A percentile compares a stretch with the other conserved stretches of the same genome.
Evolutionary conservation across 768 basidiomycete species (phyloP).

Genomic region (Trametes meyenii): DNA sequence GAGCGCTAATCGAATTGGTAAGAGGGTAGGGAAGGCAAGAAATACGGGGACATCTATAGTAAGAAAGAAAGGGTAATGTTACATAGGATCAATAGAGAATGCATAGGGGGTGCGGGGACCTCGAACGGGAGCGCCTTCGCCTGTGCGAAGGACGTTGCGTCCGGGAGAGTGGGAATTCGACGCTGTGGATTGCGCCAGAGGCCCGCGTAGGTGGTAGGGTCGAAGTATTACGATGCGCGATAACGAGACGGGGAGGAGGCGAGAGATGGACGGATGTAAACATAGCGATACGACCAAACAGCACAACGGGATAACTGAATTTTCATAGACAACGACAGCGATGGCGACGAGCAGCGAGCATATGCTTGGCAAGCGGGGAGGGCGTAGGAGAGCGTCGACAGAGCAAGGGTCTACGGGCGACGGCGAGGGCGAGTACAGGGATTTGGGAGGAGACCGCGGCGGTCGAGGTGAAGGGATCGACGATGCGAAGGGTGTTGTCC

Average conservation of each 20-base stretch:
- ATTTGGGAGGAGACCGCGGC: background rate
- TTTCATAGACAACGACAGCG: conserved; percentile 17
- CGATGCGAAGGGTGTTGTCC: background rate
- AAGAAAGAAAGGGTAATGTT: conserved; percentile 11
- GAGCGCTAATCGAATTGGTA: background rate
- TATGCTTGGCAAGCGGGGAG: conserved; percentile 1
- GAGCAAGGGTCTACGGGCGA: background rate
- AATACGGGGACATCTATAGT: conserved; percentile 17
- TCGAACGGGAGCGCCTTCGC: conserved; percentile 12
- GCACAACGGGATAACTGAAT: conserved; percentile 17
- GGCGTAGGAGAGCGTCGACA: background rate
- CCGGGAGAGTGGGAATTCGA: background rate
- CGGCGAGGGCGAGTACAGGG: background rate
- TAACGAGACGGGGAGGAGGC: background rate
- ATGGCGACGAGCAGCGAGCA: conserved; percentile 7
- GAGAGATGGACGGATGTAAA: conserved; percentile 6
- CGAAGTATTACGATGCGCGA: background rate
- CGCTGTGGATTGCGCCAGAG: conserved; percentile 11
- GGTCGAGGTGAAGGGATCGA: background rate
- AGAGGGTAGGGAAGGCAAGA: conserved; percentile 7
- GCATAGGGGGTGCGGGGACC: conserved; percentile 19
- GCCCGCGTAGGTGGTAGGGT: conserved; percentile 2
- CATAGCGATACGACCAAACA: conserved; percentile 23
- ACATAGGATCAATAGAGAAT: conserved; percentile 12
- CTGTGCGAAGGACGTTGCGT: conserved; percentile 11